phyloP scores from a whole-genome alignment of 306 rosid genomes.

The Vicia sativa region DNA sequence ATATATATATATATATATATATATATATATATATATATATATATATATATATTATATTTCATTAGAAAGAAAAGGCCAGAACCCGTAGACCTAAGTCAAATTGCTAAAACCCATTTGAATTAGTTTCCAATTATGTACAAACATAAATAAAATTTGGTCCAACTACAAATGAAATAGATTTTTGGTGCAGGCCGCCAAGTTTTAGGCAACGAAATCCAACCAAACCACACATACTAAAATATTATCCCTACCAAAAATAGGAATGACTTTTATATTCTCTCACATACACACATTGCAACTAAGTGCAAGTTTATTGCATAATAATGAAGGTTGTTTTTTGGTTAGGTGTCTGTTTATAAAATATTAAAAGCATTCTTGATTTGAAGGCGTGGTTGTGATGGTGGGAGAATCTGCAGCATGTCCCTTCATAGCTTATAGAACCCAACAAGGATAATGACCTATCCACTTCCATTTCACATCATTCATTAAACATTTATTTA shows the following conservation, averaged over 20 bases:
- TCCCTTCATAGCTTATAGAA: conserved; percentile 41
- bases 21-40: no score
- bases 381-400: conserved; percentile 54
- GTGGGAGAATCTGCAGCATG: conserved; percentile 52
- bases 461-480: conserved; percentile 25
- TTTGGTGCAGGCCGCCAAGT: conserved; percentile 42
- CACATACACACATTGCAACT: conserved; percentile 37
- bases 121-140: background rate
- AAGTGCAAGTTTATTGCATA: conserved; percentile 31
- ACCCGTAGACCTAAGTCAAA: background rate
- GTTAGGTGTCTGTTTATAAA: conserved; percentile 26
- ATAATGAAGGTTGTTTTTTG: conserved; percentile 41
- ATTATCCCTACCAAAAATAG: conserved; percentile 30
- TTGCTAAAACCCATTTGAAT: conserved; percentile 25
- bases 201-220: conserved; percentile 44
- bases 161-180: conserved; percentile 30
- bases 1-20: no score
- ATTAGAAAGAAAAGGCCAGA: no score
- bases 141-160: background rate
- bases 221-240: conserved; percentile 40
- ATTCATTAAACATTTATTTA: background rate
- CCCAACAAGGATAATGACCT: conserved; percentile 31
- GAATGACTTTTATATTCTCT: conserved; percentile 9
- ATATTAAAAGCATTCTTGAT: conserved; percentile 45
- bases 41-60: no score